phyloP scores from a whole-genome alignment of 306 rosid species.

The Datisca glomerata region DNA sequence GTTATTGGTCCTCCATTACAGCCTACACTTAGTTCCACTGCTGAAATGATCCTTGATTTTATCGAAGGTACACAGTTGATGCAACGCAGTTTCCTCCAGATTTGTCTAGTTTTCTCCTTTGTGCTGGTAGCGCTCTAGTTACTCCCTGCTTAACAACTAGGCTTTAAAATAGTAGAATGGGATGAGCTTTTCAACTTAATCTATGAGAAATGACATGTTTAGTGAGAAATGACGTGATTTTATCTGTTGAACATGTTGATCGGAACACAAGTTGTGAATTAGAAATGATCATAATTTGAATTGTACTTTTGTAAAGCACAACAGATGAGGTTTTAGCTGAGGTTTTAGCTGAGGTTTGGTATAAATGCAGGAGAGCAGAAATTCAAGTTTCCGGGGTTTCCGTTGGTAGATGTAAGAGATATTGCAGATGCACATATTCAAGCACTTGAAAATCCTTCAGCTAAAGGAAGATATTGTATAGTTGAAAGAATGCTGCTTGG shows the following conservation, averaged over 20 bases:
- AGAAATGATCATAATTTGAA: no score
- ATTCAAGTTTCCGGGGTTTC: conserved; percentile 19
- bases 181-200: no score
- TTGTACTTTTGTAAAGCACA: no score
- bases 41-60: neutral
- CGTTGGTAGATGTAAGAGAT: conserved; percentile 41
- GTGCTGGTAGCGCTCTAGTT: no score
- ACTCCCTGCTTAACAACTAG: no score
- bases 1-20: conserved; percentile 17
- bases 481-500: conserved; percentile 24
- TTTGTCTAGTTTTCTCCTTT: no score
- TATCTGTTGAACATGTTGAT: no score
- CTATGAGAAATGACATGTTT: no score
- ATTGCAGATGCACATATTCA: conserved; percentile 56
- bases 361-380: conserved; percentile 27
- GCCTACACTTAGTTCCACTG: conserved; percentile 4
- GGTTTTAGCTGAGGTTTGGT: no score
- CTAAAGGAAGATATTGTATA: conserved; percentile 47
- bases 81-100: neutral
- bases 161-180: no score
- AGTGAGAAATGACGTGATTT: no score
- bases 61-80: neutral
- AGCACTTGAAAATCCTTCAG: conserved; percentile 51
- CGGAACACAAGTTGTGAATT: no score
- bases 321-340: neutral